Conservation (phyloP, 2,329 filamentous ascomycete genomes). For the Paramyrothecium sp. region DNA sequence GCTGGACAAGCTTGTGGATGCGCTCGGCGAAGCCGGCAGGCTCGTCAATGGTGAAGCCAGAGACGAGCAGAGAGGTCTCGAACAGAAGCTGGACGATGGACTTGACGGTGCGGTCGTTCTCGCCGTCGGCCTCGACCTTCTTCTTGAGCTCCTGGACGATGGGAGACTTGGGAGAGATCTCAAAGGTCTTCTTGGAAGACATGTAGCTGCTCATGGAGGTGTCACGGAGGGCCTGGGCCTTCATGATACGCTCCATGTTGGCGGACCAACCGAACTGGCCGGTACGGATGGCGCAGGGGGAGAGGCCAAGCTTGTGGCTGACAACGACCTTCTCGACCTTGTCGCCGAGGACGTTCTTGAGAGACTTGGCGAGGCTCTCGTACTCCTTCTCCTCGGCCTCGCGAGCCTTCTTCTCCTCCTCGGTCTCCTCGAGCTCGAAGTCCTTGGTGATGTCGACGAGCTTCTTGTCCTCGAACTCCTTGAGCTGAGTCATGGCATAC, state of each 20-base stretch:
- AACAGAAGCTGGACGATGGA: conserved; percentile 97
- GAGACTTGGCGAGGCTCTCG: conserved; percentile 88
- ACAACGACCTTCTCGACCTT: conserved; percentile 99
- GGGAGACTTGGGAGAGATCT: conserved; percentile 97
- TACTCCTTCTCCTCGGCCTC: conserved; percentile 98
- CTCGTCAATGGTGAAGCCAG: conserved; percentile 99
- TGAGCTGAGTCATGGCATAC: conserved; percentile 99
- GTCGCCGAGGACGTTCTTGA: conserved; percentile 99
- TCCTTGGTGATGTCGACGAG: conserved; percentile 99
- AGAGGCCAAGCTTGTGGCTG: conserved; percentile 91
- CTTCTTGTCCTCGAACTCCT: conserved; percentile 99
- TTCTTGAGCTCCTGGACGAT: conserved; percentile 99
- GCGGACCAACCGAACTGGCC: conserved; percentile 99
- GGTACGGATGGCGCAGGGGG: conserved; percentile 97
- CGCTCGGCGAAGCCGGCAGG: conserved; percentile 96
- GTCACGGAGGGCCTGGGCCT: conserved; percentile 99
- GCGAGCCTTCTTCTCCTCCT: conserved; percentile 96
- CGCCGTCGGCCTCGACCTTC: conserved; percentile 96
- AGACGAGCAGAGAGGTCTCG: conserved; percentile 97
- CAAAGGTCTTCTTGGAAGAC: conserved; percentile 99
- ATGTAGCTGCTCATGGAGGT: conserved; percentile 99
- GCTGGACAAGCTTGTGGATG: conserved; percentile 99
- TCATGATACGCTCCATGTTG: conserved; percentile 99
- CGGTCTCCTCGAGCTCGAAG: conserved; percentile 99
- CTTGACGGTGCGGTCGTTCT: conserved; percentile 99